Percentiles rank a stretch among this genome's conserved stretches.
Conservation (phyloP, 805 yeast species). For the Naumovozyma dairenensis region DNA sequence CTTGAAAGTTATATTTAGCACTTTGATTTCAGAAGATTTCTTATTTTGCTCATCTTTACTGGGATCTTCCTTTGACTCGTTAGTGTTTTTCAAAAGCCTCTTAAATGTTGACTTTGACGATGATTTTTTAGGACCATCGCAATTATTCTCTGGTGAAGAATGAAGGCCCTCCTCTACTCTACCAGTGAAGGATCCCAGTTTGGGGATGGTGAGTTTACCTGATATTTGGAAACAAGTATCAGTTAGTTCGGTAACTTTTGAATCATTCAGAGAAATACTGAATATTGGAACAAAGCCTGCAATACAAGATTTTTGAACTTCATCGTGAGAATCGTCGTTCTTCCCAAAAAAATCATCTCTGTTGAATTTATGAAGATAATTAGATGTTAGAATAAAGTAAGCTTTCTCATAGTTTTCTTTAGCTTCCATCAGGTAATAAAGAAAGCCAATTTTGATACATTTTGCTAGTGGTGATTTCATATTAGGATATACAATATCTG, state of each 20-base stretch:
- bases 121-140: background rate
- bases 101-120: background rate
- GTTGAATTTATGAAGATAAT: constrained; percentile 58
- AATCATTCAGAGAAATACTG: constrained; percentile 2
- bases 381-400: constrained; percentile 57
- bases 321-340: constrained; percentile 20
- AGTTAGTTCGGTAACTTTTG: constrained; percentile 30
- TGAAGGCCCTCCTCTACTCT: background rate
- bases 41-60: too few species aligned
- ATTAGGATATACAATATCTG: constrained; percentile 42
- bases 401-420: constrained; percentile 25
- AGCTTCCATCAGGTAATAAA: constrained; percentile 24
- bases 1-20: too few species aligned
- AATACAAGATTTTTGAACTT: background rate
- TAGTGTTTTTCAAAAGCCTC: too few species aligned
- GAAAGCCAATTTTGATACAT: constrained; percentile 48
- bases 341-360: too few species aligned
- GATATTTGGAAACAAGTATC: constrained; percentile 48
- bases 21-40: too few species aligned
- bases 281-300: background rate
- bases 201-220: background rate
- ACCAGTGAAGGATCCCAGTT: background rate
- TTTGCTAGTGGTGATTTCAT: constrained; percentile 40
- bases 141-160: too few species aligned
- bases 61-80: background rate